phyloP scores from a whole-genome alignment of 1,284 basidiomycete genomes.

The Ganoderma lingzhi region DNA sequence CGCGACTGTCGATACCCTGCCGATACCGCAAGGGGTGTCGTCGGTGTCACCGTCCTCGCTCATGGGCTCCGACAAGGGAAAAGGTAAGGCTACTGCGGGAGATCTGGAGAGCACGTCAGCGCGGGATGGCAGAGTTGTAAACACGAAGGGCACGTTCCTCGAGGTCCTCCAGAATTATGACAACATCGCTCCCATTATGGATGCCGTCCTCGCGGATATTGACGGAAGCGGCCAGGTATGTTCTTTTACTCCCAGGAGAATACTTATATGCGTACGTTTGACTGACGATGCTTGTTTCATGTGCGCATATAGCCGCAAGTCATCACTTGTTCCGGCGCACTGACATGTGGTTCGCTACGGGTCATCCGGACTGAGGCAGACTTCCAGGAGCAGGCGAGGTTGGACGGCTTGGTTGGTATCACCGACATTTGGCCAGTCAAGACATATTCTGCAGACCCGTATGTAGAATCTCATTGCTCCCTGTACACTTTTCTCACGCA shows the following conservation, averaged over 20 bases:
- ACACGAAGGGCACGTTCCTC: constrained; percentile 59
- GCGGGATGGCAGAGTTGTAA: constrained; percentile 56
- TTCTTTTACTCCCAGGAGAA: background rate
- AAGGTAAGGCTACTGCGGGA: constrained; percentile 25
- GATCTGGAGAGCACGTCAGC: constrained; percentile 30
- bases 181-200: constrained; percentile 90
- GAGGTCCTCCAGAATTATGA: constrained; percentile 71
- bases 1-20: constrained; percentile 55
- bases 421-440: constrained; percentile 73
- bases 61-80: constrained; percentile 24
- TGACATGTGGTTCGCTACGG: constrained; percentile 83
- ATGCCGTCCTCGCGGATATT: constrained; percentile 81
- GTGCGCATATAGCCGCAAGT: constrained; percentile 65
- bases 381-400: constrained; percentile 69
- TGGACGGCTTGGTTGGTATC: constrained; percentile 69
- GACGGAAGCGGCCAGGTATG: constrained; percentile 81
- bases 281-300: background rate
- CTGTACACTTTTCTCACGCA: background rate
- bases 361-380: constrained; percentile 89
- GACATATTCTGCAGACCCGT: constrained; percentile 59
- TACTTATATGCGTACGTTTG: background rate
- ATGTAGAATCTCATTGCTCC: constrained; percentile 37
- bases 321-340: constrained; percentile 89
- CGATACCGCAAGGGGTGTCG: constrained; percentile 55
- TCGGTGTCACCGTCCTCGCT: constrained; percentile 46